phyloP scores from a whole-genome alignment of 306 rosid species.

The Argentina anserina region DNA sequence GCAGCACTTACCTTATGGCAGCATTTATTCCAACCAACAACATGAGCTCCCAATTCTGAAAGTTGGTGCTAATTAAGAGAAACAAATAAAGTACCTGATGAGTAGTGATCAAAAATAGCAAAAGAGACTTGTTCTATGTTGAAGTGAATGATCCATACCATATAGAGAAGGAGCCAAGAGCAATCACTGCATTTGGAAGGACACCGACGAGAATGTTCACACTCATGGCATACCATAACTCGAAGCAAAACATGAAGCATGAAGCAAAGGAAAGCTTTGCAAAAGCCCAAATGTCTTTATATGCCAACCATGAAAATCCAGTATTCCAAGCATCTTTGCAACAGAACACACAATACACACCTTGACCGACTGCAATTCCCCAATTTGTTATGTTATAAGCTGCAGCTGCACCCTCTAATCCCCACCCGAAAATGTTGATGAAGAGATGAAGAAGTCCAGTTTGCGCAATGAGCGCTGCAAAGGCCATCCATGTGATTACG shows the following conservation, averaged over 20 bases:
- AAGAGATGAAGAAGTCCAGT: slow-evolving; percentile 50
- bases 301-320: slow-evolving; percentile 54
- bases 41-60: slow-evolving; percentile 17
- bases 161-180: slow-evolving; percentile 40
- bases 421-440: slow-evolving; percentile 34
- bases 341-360: slow-evolving; percentile 48
- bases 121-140: background rate
- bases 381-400: slow-evolving; percentile 53
- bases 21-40: slow-evolving; percentile 14
- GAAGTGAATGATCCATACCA: slow-evolving; percentile 24
- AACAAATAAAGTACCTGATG: background rate
- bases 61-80: slow-evolving; percentile 10
- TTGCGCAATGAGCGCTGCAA: slow-evolving; percentile 39
- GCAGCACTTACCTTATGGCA: background rate
- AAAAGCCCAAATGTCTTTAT: slow-evolving; percentile 55
- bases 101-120: background rate
- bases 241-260: slow-evolving; percentile 61
- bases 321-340: slow-evolving; percentile 54
- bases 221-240: slow-evolving; percentile 30
- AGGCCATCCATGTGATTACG: slow-evolving; percentile 56
- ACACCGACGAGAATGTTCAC: slow-evolving; percentile 27
- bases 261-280: slow-evolving; percentile 60
- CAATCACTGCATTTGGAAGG: slow-evolving; percentile 38
- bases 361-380: slow-evolving; percentile 43
- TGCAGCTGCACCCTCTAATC: slow-evolving; percentile 48